Base-by-base conservation (phyloP, 169 alveolate genomes). In the Babesia caballi region DNA sequence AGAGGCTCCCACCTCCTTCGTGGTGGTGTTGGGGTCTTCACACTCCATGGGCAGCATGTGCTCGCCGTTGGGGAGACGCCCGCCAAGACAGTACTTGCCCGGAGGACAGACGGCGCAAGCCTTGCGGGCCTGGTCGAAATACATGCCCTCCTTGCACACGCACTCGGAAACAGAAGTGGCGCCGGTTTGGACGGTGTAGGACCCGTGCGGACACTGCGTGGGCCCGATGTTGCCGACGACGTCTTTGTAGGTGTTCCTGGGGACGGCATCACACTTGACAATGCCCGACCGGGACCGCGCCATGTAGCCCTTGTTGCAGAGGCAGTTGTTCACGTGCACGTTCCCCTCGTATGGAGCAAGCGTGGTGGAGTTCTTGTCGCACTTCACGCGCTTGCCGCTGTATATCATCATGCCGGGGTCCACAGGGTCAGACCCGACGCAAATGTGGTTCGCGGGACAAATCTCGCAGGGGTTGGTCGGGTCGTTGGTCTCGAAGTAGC, bases 71-170 rank as follows among this genome's bases (percentile, higher is more conserved):
- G 74, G 63, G 32, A 68, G 58, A 19, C 86, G 61, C 5, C 92
- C 92, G 19, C 92, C 92, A 17, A 81, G 51, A 28, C 95, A 91
- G 66, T 84, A 91, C 32, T 52, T 66, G 4, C 94, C 95, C 19
- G 52, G 60, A 0, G 93, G 94, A 59, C 95, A 91, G 8, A 71
- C 67, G 56, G 73, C 61, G 60, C 90, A 87, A 6, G 19, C 56
- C 19, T 58, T 30, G 35, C 27, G 14, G 12, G 23, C 51, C 41
- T n/a, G 23, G 50, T 66, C 83, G 47, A 82, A 83, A 42, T 32
- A 87, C 65, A 51, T 70, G 1, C 91, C 91, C 57, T 56, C 69
- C 56, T 51, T 32, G 56, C 92, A 88, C 4, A 87, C 84, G 51
- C 93, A 84, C 40, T 67, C 83, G 51, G 56, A 35, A 11, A 38